Percentiles rank a stretch among this genome's conserved stretches.
phyloP scores from a whole-genome alignment of 495 filamentous ascomycete genomes.

The Aspergillus sparsus region DNA sequence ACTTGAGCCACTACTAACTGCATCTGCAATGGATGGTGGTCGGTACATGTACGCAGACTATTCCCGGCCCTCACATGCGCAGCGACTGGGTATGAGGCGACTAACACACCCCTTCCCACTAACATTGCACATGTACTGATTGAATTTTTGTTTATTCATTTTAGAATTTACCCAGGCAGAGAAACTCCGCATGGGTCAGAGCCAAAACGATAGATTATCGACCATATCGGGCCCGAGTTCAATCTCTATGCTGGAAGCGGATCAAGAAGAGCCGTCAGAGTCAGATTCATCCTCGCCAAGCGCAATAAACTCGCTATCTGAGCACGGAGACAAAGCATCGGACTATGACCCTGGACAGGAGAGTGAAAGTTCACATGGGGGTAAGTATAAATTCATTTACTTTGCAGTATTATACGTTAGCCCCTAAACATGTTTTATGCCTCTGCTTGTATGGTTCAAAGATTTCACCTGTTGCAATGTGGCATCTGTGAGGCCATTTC shows the following conservation, averaged over 20 bases:
- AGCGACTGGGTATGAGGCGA: background rate
- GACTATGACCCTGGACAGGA: conserved; percentile 3
- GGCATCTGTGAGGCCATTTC: conserved; percentile 14
- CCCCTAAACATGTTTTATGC: conserved; percentile 36
- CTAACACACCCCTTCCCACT: background rate
- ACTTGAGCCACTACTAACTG: background rate
- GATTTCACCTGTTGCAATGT: conserved; percentile 33
- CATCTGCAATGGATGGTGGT: conserved; percentile 1
- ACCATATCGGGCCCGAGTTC: no score
- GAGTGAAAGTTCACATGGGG: conserved; percentile 10
- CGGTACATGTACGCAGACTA: conserved; percentile 7
- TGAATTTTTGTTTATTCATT: background rate
- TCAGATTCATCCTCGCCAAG: no score
- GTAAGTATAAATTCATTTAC: conserved; percentile 39
- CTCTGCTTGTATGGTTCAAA: conserved; percentile 38
- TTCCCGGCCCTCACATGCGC: conserved; percentile 21
- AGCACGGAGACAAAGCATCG: background rate
- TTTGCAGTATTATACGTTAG: conserved; percentile 28
- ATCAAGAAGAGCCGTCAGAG: no score
- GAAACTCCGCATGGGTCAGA: no score
- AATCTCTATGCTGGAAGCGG: no score
- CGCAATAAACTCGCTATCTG: no score
- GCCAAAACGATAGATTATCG: no score
- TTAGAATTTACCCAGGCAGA: no score
- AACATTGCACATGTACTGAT: background rate